Base-by-base conservation (phyloP, 805 yeast species). In the Monosporozyma servazzii region DNA sequence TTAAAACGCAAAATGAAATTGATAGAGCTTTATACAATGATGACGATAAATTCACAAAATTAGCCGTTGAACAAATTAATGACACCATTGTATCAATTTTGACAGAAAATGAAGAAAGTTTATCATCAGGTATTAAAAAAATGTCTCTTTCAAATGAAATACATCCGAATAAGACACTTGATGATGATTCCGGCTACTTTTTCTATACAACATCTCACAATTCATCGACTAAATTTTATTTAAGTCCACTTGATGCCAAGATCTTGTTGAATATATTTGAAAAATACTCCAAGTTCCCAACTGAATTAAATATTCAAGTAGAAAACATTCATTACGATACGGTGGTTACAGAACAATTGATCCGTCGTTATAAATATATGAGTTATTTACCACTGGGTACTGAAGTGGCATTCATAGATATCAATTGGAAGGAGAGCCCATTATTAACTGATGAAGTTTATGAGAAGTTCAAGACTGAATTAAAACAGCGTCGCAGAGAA, bases 361-460 rank as follows among this genome's bases (percentile, higher is more conserved):
- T 84, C 60, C 76, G 78, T 48, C 79, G 82, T 56, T 76, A 76
- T 64, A 90, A 88, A 65, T 88, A 86, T 64, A 68, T 93, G 51
- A 76, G 86, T 0, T 91, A 91, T 66, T 68, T 89, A 21, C 97
- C 99, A 0, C 64, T 79, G 29, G 97, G 97, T 1, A 84, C 96
- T 0, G 86, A 84, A 49, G 66, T 91, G 43, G 95, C 89, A 10
- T 81, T 87, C 55, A 63, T 93, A 50, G 98, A 93, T 59, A 77
- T 96, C 48, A 84, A 88, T 63, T 91, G 98, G 98, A 61, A 74
- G 67, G 49, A 67, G 65, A 49, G 73, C 70, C 74, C 59, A 23
- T 50, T 62, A 33, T 59, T 77, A 7, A 75, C 79, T 2, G 65
- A 69, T 9, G 78, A 76, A 30, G 69, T 77, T 1, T 71, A 69